These are phyloP conservation scores for Aspergillus kassunensis DNA, from an alignment of 495 filamentous ascomycete species.

Conservation along the genomic window DNA sequence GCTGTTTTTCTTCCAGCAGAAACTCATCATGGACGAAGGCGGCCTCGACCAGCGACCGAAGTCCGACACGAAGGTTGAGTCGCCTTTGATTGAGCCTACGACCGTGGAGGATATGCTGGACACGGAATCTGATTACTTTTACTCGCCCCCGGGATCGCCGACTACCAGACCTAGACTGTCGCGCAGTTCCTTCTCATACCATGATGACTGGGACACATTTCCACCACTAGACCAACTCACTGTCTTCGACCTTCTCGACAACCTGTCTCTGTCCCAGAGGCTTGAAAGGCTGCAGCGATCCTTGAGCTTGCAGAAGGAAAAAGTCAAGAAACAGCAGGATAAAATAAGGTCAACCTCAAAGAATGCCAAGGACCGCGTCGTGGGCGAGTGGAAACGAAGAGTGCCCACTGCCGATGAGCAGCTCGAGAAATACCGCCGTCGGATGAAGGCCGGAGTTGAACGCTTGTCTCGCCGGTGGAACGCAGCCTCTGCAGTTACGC, in stretches of 20 bases:
- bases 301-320: slow-evolving; percentile 75
- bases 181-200: slow-evolving; percentile 74
- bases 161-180: slow-evolving; percentile 44
- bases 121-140: slow-evolving; percentile 28
- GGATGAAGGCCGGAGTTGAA: slow-evolving; percentile 85
- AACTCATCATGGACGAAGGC: slow-evolving; percentile 39
- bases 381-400: slow-evolving; percentile 81
- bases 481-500: slow-evolving; percentile 78
- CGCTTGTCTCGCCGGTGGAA: slow-evolving; percentile 81
- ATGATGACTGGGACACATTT: slow-evolving; percentile 84
- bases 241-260: slow-evolving; percentile 90
- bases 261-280: slow-evolving; percentile 81
- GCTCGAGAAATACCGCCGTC: slow-evolving; percentile 81
- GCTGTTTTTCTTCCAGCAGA: slow-evolving; percentile 42
- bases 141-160: slow-evolving; percentile 34
- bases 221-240: slow-evolving; percentile 89
- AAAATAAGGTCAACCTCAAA: slow-evolving; percentile 58
- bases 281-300: slow-evolving; percentile 83
- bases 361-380: slow-evolving; percentile 65
- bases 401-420: slow-evolving; percentile 86
- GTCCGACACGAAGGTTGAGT: slow-evolving; percentile 24
- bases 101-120: slow-evolving; percentile 25
- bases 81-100: slow-evolving; percentile 25
- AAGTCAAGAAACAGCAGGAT: slow-evolving; percentile 76
- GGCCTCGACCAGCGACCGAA: slow-evolving; percentile 23